Evolutionary conservation across 148 eudicot genomes (phyloP).

Genomic region (Diospyros kaki): DNA sequence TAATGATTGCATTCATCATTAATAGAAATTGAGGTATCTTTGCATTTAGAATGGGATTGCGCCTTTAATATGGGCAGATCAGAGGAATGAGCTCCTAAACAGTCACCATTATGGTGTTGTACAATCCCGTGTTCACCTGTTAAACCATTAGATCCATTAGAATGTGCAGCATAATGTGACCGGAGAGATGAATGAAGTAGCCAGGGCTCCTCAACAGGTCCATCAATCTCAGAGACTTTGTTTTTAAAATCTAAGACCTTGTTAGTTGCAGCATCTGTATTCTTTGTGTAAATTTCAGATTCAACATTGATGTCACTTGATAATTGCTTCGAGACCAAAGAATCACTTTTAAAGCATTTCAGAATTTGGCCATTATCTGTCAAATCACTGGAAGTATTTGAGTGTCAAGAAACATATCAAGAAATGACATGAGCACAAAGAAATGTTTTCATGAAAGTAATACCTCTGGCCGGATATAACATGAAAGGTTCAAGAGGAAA

Average conservation of each 20-base stretch:
- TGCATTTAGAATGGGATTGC: slow-evolving; percentile 19
- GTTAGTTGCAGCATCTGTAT: slow-evolving; percentile 13
- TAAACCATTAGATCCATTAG: slow-evolving; percentile 22
- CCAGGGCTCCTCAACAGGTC: slow-evolving; percentile 92
- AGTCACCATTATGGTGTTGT: slow-evolving; percentile 16
- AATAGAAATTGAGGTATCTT: slow-evolving; percentile 13
- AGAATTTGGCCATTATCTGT: slow-evolving; percentile 57
- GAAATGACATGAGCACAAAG: slow-evolving; percentile 4
- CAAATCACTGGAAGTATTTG: slow-evolving; percentile 78
- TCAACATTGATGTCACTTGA: slow-evolving; percentile 35
- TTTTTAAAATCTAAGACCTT: slow-evolving; percentile 20
- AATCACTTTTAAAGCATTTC: slow-evolving; percentile 34
- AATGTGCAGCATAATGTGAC: slow-evolving; percentile 22
- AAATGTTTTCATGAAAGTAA: slow-evolving; percentile 14
- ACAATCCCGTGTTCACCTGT: slow-evolving; percentile 20
- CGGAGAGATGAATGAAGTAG: slow-evolving; percentile 33
- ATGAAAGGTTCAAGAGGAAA: slow-evolving; percentile 28
- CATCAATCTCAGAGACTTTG: slow-evolving; percentile 23
- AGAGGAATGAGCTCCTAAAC: slow-evolving; percentile 18
- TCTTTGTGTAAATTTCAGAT: slow-evolving; percentile 24
- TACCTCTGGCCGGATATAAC: slow-evolving; percentile 57
- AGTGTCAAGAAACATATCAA: slow-evolving; percentile 66
- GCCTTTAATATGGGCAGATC: slow-evolving; percentile 9
- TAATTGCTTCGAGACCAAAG: slow-evolving; percentile 27
- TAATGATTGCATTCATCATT: slow-evolving; percentile 13